Evolutionary conservation across 1,284 basidiomycete genomes (phyloP).

Genomic region (Austropuccinia psidii): DNA sequence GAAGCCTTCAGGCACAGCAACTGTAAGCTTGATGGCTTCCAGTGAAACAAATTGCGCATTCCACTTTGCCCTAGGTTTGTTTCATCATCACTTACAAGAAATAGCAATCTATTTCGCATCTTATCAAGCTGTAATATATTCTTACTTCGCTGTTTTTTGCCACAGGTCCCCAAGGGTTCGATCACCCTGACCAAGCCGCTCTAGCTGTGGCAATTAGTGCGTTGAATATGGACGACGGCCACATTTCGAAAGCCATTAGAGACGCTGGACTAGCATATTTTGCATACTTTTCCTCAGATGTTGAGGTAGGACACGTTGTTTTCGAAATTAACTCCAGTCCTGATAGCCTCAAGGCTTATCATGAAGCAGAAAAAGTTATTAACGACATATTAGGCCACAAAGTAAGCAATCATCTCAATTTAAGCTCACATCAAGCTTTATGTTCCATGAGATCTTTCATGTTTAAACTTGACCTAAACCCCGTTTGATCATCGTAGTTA

Average conservation of each 20-base stretch:
- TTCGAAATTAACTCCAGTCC: slow-evolving; percentile 58
- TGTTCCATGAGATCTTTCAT: neutral
- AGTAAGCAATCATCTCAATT: slow-evolving; percentile 18
- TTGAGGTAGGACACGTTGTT: slow-evolving; percentile 67
- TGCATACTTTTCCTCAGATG: slow-evolving; percentile 66
- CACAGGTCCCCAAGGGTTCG: slow-evolving; percentile 55
- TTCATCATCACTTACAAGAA: too few relatives aligned
- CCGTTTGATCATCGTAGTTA: slow-evolving; percentile 53
- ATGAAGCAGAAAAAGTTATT: slow-evolving; percentile 59
- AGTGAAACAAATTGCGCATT: slow-evolving; percentile 87
- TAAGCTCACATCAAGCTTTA: neutral
- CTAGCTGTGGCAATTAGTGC: slow-evolving; percentile 75
- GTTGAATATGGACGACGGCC: slow-evolving; percentile 88
- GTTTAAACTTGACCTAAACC: too few relatives aligned
- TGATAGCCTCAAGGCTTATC: slow-evolving; percentile 72
- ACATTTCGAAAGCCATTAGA: slow-evolving; percentile 74
- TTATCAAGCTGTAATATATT: neutral
- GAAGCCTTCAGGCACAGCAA: slow-evolving; percentile 66
- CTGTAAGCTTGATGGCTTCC: slow-evolving; percentile 78
- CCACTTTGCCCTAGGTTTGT: slow-evolving; percentile 63
- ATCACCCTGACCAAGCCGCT: slow-evolving; percentile 75
- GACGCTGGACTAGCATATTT: slow-evolving; percentile 92
- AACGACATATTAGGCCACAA: slow-evolving; percentile 44
- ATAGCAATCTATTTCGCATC: too few relatives aligned
- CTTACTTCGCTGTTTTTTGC: too few relatives aligned